Evolutionary conservation across 768 basidiomycete species (phyloP).

Genomic region (Russula griseocarnosa): DNA sequence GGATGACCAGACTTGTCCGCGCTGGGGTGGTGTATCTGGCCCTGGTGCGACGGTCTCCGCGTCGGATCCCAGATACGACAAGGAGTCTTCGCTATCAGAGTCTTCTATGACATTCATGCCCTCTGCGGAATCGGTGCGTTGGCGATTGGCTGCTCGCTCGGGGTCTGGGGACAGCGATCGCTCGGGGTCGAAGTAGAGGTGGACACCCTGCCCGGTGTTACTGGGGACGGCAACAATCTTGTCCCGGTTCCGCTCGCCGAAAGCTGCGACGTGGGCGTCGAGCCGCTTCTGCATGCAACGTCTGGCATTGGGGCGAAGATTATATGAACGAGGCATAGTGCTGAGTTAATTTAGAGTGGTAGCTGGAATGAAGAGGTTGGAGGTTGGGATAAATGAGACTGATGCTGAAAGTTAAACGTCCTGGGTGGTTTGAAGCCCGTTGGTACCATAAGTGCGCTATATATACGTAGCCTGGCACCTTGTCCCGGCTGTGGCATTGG

Average conservation of each 20-base stretch:
- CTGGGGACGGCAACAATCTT: constrained; percentile 8
- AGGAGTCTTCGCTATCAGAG: neutral
- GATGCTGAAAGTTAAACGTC: constrained; percentile 1
- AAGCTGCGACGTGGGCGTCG: constrained; percentile 8
- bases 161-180: constrained; percentile 6
- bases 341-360: neutral
- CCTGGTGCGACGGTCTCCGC: neutral
- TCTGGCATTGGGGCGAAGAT: constrained; percentile 15
- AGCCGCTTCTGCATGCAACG: constrained; percentile 5
- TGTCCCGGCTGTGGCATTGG: neutral
- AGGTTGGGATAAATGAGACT: neutral
- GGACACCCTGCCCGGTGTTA: constrained; percentile 8
- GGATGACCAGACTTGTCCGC: neutral
- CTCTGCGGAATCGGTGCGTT: neutral
- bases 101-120: neutral
- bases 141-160: neutral
- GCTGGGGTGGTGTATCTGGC: neutral
- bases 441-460: neutral
- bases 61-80: neutral
- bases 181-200: constrained; percentile 6
- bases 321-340: constrained; percentile 10
- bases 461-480: constrained; percentile 1
- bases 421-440: neutral
- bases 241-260: constrained; percentile 12
- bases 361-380: neutral